Evolutionary conservation across 2,329 filamentous ascomycete genomes (phyloP), one percentile per base, ranked within the genome.

Genomic region (Sporothrix schenckii): DNA sequence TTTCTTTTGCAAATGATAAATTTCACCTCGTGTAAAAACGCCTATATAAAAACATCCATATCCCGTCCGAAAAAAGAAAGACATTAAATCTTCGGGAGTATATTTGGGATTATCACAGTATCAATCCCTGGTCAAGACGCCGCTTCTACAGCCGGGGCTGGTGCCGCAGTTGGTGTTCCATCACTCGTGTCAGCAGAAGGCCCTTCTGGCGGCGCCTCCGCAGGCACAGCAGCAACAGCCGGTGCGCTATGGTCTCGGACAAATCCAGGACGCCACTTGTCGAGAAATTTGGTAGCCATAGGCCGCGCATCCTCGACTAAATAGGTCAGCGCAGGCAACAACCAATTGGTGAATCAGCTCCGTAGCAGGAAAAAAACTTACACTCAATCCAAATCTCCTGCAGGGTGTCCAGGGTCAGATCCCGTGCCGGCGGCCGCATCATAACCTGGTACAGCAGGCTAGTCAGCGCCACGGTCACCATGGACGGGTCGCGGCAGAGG

Each of bases 301-400:
- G 88, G 83, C 70, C 87, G 83, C 9, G 88, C 85, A 75, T 90
- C 88, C 76, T 90, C 88, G 73, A 87, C 86, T 89, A 44, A 27
- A 16, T 50, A 56, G 71, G 65, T 39, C 60, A 68, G 60, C 11
- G 21, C 60, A 56, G 6, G 4, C 16, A 50, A 54, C n/a, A 24
- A 19, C 2, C 16, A 27, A 47, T 13, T 6, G 19, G 49, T 50
- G 19, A 24, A 21, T 34, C 27, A 34, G n/a, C 7, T 4, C 6
- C 6, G 27, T 14, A 7, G n/a, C 30, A 4, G n/a, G 39, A 13
- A 11, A 11, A 11, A 14, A 52, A 83, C 87, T 81, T 81, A 89
- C 87, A 90, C 72, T 89, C 88, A 19, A 83, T 80, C 87, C 88
- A 91, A 72, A 91, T 87, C 72, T 87, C 88, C 75, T 90, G 86